Evolutionary conservation across 805 yeast genomes (phyloP), one percentile per base, ranked within the genome.

Genomic region (Jamesozyma piceae): DNA sequence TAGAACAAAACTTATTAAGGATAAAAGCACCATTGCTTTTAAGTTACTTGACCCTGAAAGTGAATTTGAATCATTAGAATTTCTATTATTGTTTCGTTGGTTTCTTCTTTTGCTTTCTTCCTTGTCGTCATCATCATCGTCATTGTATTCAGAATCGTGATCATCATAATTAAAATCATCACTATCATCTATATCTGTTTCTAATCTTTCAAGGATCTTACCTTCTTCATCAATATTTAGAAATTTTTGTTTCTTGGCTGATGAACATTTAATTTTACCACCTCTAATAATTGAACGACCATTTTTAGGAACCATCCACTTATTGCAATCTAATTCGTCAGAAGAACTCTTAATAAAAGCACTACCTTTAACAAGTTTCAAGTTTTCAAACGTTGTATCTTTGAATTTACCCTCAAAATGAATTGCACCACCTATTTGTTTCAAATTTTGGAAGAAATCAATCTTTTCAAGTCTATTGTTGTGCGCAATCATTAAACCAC

Each of bases 391-490:
- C 3, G 62, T 55, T 3, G 78, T 70, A 35, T 73, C 77, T 39
- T 71, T 71, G 50, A 84, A 75, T 39, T 71, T 65, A 17, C 95
- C 95, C 38, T 70, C 70, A 43, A 84, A 68, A 53, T 82, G 81
- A 46, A 84, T 73, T 2, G 89, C 94, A 32, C 94, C 95, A 21
- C 90, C 94, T 54, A 84, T 77, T 18, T 75, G 67, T 42, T 62
- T 68, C 44, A 84, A 68, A 36, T 67, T 67, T 5, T 84, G 76
- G 53, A 84, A 73, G 51, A 78, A 80, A 55, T 76, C 70, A 43
- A 84, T 64, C 35, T 68, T 68, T 14, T 62, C 67, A 41, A 84
- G 54, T 21, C 58, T 56, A 2, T 75, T 65, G 55, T 84, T 84
- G 50, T 81, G 75, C 4, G 75, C 71, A 41, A 84, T 62, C 77